Conservation (phyloP, 495 filamentous ascomycete genomes). For the Usnea hakonensis region DNA sequence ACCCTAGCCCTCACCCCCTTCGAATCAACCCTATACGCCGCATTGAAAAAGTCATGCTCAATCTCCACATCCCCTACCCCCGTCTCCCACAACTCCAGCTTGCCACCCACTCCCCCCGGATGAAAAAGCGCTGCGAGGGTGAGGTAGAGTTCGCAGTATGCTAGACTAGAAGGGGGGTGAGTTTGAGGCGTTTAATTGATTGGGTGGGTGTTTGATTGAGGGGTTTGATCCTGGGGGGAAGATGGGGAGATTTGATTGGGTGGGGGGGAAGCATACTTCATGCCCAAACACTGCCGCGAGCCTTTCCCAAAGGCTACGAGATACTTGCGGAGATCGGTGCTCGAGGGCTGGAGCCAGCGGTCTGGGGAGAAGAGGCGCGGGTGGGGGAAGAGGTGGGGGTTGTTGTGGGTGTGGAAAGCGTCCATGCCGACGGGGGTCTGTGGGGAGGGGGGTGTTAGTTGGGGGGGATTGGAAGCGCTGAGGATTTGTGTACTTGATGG, state of each 20-base stretch:
- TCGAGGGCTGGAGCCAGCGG: conserved; percentile 12
- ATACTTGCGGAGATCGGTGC: conserved; percentile 11
- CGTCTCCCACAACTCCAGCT: conserved; percentile 22
- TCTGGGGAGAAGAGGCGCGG: conserved; percentile 15
- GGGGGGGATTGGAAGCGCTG: background rate
- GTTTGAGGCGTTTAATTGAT: too few relatives aligned
- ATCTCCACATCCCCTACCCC: conserved; percentile 18
- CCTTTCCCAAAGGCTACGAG: conserved; percentile 21
- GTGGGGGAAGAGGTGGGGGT: conserved; percentile 20
- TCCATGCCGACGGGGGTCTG: conserved; percentile 33
- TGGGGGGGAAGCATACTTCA: conserved; percentile 14
- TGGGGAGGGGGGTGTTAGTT: background rate
- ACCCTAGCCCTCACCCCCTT: conserved; percentile 23
- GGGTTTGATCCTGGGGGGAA: background rate
- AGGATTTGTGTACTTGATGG: too few relatives aligned
- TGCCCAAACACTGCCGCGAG: conserved; percentile 16
- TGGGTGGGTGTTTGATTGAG: background rate
- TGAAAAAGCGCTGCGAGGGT: conserved; percentile 17
- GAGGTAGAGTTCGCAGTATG: conserved; percentile 22
- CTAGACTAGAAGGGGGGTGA: too few relatives aligned
- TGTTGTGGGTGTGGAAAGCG: conserved; percentile 27
- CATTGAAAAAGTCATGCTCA: conserved; percentile 21
- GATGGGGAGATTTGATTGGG: background rate
- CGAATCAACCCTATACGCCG: conserved; percentile 10
- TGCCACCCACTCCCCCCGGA: conserved; percentile 13